phyloP scores from a whole-genome alignment of 139 green algal genomes.

The Bryopsis sp. region DNA sequence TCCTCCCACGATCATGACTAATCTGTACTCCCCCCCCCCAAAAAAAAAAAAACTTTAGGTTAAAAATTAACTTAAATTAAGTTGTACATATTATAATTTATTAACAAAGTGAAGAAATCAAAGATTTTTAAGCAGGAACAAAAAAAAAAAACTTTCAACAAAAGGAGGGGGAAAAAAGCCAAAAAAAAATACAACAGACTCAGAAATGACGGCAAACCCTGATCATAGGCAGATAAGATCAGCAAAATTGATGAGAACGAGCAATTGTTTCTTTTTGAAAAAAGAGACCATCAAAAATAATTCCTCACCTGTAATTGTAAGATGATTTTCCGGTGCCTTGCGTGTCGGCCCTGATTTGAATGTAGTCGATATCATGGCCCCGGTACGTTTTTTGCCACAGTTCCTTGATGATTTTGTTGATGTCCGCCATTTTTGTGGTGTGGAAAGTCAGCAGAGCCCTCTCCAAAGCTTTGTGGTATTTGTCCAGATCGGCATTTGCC shows the following conservation, averaged over 20 bases:
- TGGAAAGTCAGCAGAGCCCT: constrained; percentile 92
- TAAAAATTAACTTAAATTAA: background rate
- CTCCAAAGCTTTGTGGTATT: constrained; percentile 93
- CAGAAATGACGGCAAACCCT: too few relatives aligned
- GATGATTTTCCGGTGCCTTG: constrained; percentile 49
- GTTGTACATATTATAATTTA: too few relatives aligned
- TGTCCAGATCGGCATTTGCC: constrained; percentile 79
- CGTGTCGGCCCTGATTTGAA: constrained; percentile 77
- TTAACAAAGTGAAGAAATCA: too few relatives aligned
- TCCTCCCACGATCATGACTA: constrained; percentile 74
- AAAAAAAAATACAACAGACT: too few relatives aligned
- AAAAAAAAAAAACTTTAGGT: background rate
- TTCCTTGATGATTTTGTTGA: constrained; percentile 96
- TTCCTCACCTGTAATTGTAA: constrained; percentile 89
- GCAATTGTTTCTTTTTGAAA: too few relatives aligned
- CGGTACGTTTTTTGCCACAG: constrained; percentile 99
- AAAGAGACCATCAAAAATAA: background rate
- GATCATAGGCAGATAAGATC: too few relatives aligned
- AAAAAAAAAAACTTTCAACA: too few relatives aligned
- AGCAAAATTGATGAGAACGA: too few relatives aligned
- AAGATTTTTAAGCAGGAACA: too few relatives aligned
- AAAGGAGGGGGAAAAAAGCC: too few relatives aligned
- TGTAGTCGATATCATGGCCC: constrained; percentile 90
- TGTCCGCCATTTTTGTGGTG: constrained; percentile 89
- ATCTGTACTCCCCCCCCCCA: constrained; percentile 30